phyloP scores from a whole-genome alignment of 768 basidiomycete genomes.

The Tylopilus sp. region DNA sequence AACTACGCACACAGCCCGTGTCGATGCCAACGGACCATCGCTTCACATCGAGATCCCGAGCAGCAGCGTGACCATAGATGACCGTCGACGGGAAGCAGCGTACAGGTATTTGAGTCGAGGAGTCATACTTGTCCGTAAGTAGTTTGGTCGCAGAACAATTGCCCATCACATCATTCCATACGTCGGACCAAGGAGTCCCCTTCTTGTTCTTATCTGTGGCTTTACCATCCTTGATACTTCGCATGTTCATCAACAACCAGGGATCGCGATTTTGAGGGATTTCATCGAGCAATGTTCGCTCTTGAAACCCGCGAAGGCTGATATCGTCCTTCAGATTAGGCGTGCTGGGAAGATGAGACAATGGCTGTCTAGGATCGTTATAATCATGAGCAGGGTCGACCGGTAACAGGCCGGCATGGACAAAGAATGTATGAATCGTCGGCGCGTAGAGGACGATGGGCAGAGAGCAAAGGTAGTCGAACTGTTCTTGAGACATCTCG shows the following conservation, averaged over 20 bases:
- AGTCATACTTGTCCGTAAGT: background rate
- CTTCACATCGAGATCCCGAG: constrained; percentile 75
- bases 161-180: constrained; percentile 69
- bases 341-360: constrained; percentile 55
- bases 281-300: constrained; percentile 58
- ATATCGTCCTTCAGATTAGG: constrained; percentile 19
- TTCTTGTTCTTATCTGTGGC: constrained; percentile 26
- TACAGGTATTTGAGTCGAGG: constrained; percentile 27
- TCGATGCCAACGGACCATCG: constrained; percentile 86
- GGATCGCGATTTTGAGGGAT: constrained; percentile 77
- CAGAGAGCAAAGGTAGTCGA: constrained; percentile 68
- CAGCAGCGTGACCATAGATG: constrained; percentile 86
- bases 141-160: constrained; percentile 41
- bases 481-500: constrained; percentile 58
- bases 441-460: constrained; percentile 77
- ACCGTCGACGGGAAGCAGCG: constrained; percentile 73
- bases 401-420: constrained; percentile 81
- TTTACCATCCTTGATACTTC: constrained; percentile 38
- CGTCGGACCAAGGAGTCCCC: constrained; percentile 71
- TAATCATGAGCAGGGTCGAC: constrained; percentile 56
- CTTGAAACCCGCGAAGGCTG: constrained; percentile 56
- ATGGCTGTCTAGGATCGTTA: constrained; percentile 59
- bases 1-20: constrained; percentile 69
- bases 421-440: constrained; percentile 69
- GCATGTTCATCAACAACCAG: constrained; percentile 54